phyloP scores from a whole-genome alignment of 108 stramenopile species.

The Cylindrotheca closterium region DNA sequence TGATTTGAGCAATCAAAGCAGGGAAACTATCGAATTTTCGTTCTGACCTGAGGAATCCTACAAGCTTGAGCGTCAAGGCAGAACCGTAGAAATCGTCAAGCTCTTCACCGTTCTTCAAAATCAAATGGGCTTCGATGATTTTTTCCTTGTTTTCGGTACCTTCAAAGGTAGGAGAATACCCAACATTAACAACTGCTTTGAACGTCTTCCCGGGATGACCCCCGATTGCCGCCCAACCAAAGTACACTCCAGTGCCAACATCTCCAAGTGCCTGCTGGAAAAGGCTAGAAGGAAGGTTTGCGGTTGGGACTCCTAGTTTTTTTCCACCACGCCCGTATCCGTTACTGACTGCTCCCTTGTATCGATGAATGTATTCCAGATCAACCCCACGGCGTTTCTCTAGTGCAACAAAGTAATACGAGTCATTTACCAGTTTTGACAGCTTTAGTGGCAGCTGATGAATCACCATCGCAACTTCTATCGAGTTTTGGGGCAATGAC shows the following conservation, averaged over 20 bases:
- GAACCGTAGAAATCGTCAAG: slow-evolving; percentile 78
- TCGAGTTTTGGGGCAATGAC: slow-evolving; percentile 8
- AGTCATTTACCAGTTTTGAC: background rate
- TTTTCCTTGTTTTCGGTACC: slow-evolving; percentile 85
- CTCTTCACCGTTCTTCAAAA: slow-evolving; percentile 29
- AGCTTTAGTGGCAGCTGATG: background rate
- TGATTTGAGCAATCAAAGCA: slow-evolving; percentile 72
- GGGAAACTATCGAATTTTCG: slow-evolving; percentile 79
- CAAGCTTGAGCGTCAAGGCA: slow-evolving; percentile 71
- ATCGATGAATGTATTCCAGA: slow-evolving; percentile 25
- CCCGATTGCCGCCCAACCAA: slow-evolving; percentile 80
- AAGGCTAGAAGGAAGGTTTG: slow-evolving; percentile 80
- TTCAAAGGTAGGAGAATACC: slow-evolving; percentile 89
- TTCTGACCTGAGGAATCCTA: slow-evolving; percentile 77
- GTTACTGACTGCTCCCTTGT: slow-evolving; percentile 69
- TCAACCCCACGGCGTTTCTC: slow-evolving; percentile 6
- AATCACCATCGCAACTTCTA: background rate
- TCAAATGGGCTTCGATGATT: slow-evolving; percentile 90
- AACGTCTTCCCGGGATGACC: slow-evolving; percentile 33
- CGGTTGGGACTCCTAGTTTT: slow-evolving; percentile 88
- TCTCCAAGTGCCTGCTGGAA: slow-evolving; percentile 75
- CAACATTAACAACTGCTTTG: slow-evolving; percentile 89
- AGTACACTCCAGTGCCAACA: slow-evolving; percentile 77
- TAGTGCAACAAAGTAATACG: background rate
- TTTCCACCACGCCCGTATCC: slow-evolving; percentile 91